Evolutionary conservation across 495 filamentous ascomycete genomes (phyloP).

Genomic region (Trichodelitschia bisporula): DNA sequence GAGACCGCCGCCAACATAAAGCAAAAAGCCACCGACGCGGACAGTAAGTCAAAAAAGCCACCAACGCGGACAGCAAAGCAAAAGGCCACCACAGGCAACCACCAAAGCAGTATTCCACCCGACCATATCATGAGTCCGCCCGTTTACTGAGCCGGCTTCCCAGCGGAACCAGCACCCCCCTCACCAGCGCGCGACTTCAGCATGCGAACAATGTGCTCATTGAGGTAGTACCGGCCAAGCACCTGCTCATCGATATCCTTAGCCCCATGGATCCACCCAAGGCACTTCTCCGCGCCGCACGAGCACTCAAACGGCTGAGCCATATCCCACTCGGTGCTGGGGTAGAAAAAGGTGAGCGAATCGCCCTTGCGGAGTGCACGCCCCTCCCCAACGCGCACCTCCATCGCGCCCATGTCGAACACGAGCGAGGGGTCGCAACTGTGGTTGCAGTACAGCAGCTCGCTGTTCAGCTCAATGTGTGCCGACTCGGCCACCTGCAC

Average conservation of each 20-base stretch:
- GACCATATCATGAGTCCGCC: no score
- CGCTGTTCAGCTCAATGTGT: constrained; percentile 52
- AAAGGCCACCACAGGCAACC: no score
- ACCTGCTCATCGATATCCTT: constrained; percentile 22
- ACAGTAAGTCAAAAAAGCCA: no score
- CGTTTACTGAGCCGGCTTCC: no score
- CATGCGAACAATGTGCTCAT: constrained; percentile 27
- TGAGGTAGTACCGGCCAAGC: constrained; percentile 26
- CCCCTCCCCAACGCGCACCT: constrained; percentile 33
- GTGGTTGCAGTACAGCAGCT: constrained; percentile 55
- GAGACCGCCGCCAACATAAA: no score
- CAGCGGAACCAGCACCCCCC: no score
- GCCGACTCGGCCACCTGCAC: constrained; percentile 35
- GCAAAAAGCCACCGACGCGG: no score
- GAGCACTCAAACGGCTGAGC: constrained; percentile 44
- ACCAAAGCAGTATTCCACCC: no score
- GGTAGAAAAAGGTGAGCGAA: constrained; percentile 57
- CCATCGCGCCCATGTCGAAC: constrained; percentile 43
- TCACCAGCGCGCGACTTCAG: no score
- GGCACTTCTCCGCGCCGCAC: constrained; percentile 26
- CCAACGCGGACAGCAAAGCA: no score
- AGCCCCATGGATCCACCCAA: constrained; percentile 27
- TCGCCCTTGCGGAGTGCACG: constrained; percentile 27
- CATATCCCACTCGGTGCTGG: constrained; percentile 54
- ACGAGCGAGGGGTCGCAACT: constrained; percentile 41